Base-by-base conservation (phyloP, 306 rosid species). In the Malus orientalis region DNA sequence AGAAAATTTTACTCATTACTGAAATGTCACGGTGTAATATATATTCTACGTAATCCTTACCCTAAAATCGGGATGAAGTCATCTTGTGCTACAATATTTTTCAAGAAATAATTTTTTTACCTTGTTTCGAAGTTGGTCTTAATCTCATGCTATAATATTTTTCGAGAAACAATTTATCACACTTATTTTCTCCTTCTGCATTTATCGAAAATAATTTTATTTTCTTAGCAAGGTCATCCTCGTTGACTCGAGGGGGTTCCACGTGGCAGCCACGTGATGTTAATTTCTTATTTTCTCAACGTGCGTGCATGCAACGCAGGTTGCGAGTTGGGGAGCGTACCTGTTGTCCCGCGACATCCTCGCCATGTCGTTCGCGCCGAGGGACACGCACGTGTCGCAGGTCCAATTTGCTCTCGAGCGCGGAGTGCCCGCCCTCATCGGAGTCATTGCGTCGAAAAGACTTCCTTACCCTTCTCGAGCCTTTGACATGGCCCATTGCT, bases 271-370 rank as follows among this genome's bases (percentile, higher is more conserved):
- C 14, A 16, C 38, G 6, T 70, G n/a, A 44, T 25, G 0, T 19
- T 3, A 11, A 8, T 33, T 59, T 13, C 32, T 25, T 4, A 14
- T 25, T 25, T 1, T 29, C 4, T 18, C 11, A 1, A n/a, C 27
- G 14, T 57, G 62, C 62, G 15, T 12, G 62, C 62, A 8, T 12
- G 64, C 45, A 1, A 60, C 62, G 75, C 73, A 91, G 97, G 96
- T 92, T n/a, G 97, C 97, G 10, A 89, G 96, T 75, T 92, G 93
- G 97, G 97, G 96, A 74, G 97, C 96, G 0, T 89, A 89, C 77
- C 91, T 88, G 59, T 69, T 89, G 62, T 85, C 90, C 3, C 86
- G 90, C 59, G 76, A 84, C 78, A 87, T 90, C 47, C 3, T 90
- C 75, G 62, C 96, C 71, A 36, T 92, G 49, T 92, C 96, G 22